A percentile compares a stretch with the other conserved stretches of the same genome.
phyloP scores from a whole-genome alignment of 1,139 yeast genomes.

The Magnusiomyces paraingens region DNA sequence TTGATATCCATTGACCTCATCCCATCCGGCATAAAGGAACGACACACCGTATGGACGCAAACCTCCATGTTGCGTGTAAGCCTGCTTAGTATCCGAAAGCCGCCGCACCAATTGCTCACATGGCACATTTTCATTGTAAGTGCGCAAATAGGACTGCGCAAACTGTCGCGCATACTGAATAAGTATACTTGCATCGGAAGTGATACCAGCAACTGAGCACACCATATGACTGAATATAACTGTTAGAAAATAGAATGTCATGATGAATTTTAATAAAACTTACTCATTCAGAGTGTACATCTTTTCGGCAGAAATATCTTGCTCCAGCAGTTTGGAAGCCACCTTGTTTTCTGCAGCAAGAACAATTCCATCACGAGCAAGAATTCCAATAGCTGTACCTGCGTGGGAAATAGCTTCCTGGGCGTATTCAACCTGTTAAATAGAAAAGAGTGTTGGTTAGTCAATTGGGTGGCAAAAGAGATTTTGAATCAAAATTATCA shows the following conservation, averaged over 20 bases:
- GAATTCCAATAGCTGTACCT: constrained; percentile 94
- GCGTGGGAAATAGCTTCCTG: constrained; percentile 97
- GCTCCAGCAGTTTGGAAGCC: constrained; percentile 85
- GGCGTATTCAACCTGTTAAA: constrained; percentile 76
- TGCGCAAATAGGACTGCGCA: constrained; percentile 79
- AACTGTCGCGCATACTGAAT: constrained; percentile 79
- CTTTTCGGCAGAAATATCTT: constrained; percentile 90
- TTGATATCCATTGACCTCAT: constrained; percentile 84
- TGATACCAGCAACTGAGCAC: constrained; percentile 97
- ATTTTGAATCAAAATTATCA: not conserved
- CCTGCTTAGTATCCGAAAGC: constrained; percentile 91
- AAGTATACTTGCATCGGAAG: constrained; percentile 91
- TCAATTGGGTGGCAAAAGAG: not conserved
- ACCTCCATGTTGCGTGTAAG: constrained; percentile 98
- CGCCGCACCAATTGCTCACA: constrained; percentile 84
- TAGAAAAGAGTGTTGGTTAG: not conserved
- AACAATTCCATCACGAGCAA: constrained; percentile 89
- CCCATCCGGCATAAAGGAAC: constrained; percentile 93
- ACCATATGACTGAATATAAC: constrained; percentile 49
- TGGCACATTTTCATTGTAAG: constrained; percentile 87
- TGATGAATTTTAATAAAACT: constrained; percentile 1
- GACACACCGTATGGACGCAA: constrained; percentile 97
- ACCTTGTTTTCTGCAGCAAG: constrained; percentile 95
- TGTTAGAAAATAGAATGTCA: not conserved
- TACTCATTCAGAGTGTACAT: constrained; percentile 69